Conservation (phyloP, 495 filamentous ascomycete species). For the Patellaria atrata region DNA sequence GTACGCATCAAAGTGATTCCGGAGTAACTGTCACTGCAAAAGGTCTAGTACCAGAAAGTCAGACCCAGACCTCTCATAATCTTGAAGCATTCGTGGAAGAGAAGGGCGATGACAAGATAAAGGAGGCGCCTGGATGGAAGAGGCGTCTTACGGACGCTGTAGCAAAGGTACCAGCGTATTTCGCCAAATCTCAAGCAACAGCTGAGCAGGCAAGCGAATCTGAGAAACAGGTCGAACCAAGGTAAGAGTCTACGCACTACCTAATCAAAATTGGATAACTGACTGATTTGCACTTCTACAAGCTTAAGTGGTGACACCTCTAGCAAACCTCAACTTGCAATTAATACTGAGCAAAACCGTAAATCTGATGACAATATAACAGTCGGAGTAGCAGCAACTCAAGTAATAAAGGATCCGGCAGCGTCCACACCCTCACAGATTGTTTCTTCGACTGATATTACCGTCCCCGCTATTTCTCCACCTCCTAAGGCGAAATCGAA, state of each 20-base stretch:
- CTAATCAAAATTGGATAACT: too few relatives aligned
- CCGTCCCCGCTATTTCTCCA: too few relatives aligned
- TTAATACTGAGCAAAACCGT: not conserved
- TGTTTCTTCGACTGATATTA: not conserved
- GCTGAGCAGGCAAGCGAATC: too few relatives aligned
- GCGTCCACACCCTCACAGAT: not conserved
- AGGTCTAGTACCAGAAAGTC: not conserved
- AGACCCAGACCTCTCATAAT: not conserved
- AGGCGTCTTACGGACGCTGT: too few relatives aligned
- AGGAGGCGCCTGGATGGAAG: too few relatives aligned
- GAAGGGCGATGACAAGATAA: too few relatives aligned
- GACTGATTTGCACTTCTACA: too few relatives aligned
- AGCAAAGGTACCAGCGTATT: too few relatives aligned
- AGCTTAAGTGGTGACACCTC: not conserved
- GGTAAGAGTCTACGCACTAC: too few relatives aligned
- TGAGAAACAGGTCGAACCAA: too few relatives aligned
- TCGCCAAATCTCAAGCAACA: too few relatives aligned
- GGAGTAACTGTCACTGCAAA: not conserved
- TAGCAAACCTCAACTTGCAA: not conserved
- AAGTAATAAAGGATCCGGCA: not conserved
- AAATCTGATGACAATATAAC: constrained; percentile 1
- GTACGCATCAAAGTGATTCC: not conserved
- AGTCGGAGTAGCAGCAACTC: not conserved
- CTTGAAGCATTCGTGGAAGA: too few relatives aligned
- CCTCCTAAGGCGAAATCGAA: not conserved